A percentile compares a stretch with the other conserved stretches of the same genome.
Conservation (phyloP, 805 yeast genomes). For the Candida nanaspora region DNA sequence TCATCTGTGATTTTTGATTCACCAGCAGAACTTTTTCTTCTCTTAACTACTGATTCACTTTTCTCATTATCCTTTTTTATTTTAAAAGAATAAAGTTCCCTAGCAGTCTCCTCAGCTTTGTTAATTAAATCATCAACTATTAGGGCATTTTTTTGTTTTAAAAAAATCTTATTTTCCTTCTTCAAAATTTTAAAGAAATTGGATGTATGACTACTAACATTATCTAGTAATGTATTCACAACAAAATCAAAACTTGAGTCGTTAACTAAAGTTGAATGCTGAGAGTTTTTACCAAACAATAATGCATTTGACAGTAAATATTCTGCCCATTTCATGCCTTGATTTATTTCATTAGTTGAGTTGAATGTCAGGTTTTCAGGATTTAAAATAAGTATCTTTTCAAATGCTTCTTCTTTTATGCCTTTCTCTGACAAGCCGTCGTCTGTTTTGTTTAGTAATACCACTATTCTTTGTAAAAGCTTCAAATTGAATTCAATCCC, state of each 20-base stretch:
- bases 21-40: no score
- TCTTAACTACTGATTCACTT: no score
- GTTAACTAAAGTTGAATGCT: conserved; percentile 12
- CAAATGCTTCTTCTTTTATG: no score
- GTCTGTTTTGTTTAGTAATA: no score
- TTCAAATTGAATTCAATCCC: conserved; percentile 2
- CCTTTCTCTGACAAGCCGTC: no score
- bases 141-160: no score
- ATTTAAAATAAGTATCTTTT: neutral
- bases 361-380: conserved; percentile 1
- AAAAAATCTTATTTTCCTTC: no score
- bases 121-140: no score
- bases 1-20: no score
- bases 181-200: neutral
- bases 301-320: conserved; percentile 13
- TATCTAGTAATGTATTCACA: conserved; percentile 3
- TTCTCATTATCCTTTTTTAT: no score
- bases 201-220: neutral
- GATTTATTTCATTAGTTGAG: conserved; percentile 5
- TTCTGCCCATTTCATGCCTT: conserved; percentile 18
- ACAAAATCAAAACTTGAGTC: conserved; percentile 6
- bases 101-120: no score
- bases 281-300: conserved; percentile 14
- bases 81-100: no score
- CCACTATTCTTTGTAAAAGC: neutral